A percentile compares a stretch with the other conserved stretches of the same genome.
Conservation (phyloP, 2,329 filamentous ascomycete species). For the Aureobasidium sp. region DNA sequence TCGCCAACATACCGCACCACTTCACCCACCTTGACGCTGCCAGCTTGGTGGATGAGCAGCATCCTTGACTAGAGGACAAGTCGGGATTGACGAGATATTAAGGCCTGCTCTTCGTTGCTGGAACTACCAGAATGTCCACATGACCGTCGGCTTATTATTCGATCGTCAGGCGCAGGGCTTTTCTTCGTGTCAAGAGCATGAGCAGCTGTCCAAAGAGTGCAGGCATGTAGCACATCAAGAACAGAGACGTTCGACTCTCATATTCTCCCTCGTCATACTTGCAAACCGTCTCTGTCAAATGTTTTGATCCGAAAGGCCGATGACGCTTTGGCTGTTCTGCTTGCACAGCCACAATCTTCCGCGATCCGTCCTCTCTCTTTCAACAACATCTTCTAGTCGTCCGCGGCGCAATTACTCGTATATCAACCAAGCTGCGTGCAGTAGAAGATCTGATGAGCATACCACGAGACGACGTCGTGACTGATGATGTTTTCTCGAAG, state of each 20-base stretch:
- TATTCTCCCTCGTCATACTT: background rate
- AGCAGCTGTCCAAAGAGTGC: background rate
- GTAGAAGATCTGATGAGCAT: too few species aligned
- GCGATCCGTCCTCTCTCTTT: background rate
- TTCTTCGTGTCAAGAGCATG: background rate
- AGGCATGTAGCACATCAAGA: background rate
- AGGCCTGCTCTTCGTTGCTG: background rate
- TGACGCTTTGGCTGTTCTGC: background rate
- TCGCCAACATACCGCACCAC: conserved; percentile 62
- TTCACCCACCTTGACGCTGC: conserved; percentile 89
- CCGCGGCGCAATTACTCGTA: too few species aligned
- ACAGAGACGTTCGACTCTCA: background rate
- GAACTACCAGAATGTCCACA: background rate
- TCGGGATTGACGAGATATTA: background rate
- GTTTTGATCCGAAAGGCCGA: conserved; percentile 6
- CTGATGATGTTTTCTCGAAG: too few species aligned
- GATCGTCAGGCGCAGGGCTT: background rate
- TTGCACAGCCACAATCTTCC: conserved; percentile 9
- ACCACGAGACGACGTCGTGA: too few species aligned
- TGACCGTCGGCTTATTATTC: conserved; percentile 10
- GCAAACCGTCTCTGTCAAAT: conserved; percentile 1
- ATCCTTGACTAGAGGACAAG: too few species aligned
- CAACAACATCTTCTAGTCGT: too few species aligned
- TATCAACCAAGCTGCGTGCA: too few species aligned
- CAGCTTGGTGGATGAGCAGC: conserved; percentile 85